Base-by-base conservation (phyloP, 768 basidiomycete genomes). In the Boletus fagicola region DNA sequence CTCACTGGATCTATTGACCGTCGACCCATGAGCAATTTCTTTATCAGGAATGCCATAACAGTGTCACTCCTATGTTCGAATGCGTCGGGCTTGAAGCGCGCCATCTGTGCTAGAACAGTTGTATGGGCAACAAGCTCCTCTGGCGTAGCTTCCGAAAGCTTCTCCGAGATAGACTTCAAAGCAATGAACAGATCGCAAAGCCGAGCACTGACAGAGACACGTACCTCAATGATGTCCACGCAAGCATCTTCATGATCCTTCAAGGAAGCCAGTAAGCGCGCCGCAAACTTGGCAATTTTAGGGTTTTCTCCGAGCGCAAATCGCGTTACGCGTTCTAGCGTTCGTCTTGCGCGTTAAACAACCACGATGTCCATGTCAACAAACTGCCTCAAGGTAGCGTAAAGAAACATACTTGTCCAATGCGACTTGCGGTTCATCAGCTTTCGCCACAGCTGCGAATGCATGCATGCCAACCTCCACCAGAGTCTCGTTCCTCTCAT, bases 211-310 rank as follows among this genome's bases (percentile, higher is more conserved):
- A 43, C 12, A n/a, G 57, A 28, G 26, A 46, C 1, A 69, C 79
- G 50, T 61, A 94, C 94, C 62, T 90, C 83, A 31, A 93, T 77
- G 11, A 92, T 75, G 11, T 81, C 73, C 1, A 70, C 66, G 60
- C 86, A 85, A 1, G 77, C 60, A 2, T 80, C 75, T 8, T 78
- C 77, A 15, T 80, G 76, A 45, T 83, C 78, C 62, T 81, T 83
- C 39, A 78, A 78, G 51, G 80, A 80, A 1, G 86, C 82, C 22
- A 96, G 66, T 35, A 90, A 76, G 22, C 94, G 82, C 3, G 90
- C 84, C 1, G 93, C 90, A 69, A 92, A 95, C 70, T 98, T 98
- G 20, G 92, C 89, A 59, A 87, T 84, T 22, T 82, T 79, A 26
- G 77, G 75, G 51, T 88, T 81, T 5, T 82, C 78, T 26, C 83